phyloP scores from a whole-genome alignment of 2,329 filamentous ascomycete species.

The Pseudogymnoascus sp. region DNA sequence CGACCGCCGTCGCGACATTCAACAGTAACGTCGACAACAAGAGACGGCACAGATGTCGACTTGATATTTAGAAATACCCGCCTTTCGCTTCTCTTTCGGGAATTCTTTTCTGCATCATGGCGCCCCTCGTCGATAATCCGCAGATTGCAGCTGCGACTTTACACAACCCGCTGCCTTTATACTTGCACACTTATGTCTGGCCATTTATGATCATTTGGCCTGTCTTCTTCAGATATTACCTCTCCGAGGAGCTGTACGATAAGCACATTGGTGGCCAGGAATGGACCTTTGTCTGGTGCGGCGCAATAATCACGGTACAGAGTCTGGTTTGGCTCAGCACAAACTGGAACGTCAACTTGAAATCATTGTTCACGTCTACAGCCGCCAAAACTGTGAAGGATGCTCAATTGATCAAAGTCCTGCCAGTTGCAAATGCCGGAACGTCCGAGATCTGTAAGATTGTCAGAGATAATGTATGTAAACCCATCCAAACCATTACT shows the following conservation, averaged over 20 bases:
- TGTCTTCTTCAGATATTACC: constrained; percentile 80
- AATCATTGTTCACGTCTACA: constrained; percentile 72
- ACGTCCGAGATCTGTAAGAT: constrained; percentile 80
- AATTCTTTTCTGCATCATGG: constrained; percentile 40
- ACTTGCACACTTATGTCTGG: constrained; percentile 85
- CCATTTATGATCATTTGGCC: constrained; percentile 92
- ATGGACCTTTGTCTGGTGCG: constrained; percentile 96
- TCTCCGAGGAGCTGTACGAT: constrained; percentile 76
- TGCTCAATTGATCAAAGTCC: constrained; percentile 84
- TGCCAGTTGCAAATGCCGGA: constrained; percentile 84
- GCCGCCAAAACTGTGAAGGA: constrained; percentile 62
- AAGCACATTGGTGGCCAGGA: constrained; percentile 88
- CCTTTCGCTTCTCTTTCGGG: background rate
- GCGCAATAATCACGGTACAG: constrained; percentile 80
- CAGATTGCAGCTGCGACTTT: constrained; percentile 86
- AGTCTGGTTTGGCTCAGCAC: constrained; percentile 90
- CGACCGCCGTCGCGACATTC: constrained; percentile 1
- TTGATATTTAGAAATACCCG: constrained; percentile 6
- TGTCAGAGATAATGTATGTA: constrained; percentile 59
- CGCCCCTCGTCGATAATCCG: constrained; percentile 81
- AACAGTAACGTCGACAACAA: constrained; percentile 8
- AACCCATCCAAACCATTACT: constrained; percentile 12
- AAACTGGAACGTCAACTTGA: constrained; percentile 91
- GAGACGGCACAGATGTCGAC: constrained; percentile 3
- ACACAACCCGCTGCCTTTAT: constrained; percentile 74